Base-by-base conservation (phyloP, 2,329 filamentous ascomycete genomes). In the Aspergillus ibericus region DNA sequence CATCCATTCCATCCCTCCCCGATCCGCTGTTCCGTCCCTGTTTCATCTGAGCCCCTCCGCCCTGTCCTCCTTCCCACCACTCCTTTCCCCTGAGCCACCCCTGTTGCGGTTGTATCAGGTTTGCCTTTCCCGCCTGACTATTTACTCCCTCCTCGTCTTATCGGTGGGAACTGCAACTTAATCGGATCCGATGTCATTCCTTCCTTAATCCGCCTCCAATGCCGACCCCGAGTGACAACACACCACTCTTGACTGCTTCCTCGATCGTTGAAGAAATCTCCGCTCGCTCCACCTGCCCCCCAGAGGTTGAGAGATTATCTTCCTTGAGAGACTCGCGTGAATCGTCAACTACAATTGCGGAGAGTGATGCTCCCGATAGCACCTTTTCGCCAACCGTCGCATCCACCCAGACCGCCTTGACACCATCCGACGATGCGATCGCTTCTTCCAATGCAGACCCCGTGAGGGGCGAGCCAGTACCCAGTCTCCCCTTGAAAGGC, bases 221-320 rank as follows among this genome's bases (percentile, higher is more conserved):
- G 81, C 81, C 81, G 68, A 82, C 80, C 58, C 77, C 76, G 66
- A 78, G 75, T 71, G 66, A 74, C 75, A 77, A 70, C 72, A 74
- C 73, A 71, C 74, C 73, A 69, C 69, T 68, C 53, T 71, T 78
- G 67, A 72, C 73, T 67, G 73, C 75, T 66, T 65, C 70, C 64
- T 75, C 75, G 69, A 78, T 77, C 73, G 73, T 71, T 70, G 77
- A 76, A 68, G 72, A 73, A 61, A 68, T 77, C 66, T 74, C 77
- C 64, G 70, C 73, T 68, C 81, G 75, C 68, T 71, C 77, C 53
- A 79, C 79, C 60, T 83, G 81, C 70, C 81, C 81, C n/a, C 80
- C 80, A 40, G 81, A 83, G 56, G 58, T 66, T 44, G 72, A 76
- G 60, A 68, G 74, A 56, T 59, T 69, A 51, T 58, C 72, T 15